Conservation (phyloP, 495 filamentous ascomycete genomes). For the Penicillium crystallinum region DNA sequence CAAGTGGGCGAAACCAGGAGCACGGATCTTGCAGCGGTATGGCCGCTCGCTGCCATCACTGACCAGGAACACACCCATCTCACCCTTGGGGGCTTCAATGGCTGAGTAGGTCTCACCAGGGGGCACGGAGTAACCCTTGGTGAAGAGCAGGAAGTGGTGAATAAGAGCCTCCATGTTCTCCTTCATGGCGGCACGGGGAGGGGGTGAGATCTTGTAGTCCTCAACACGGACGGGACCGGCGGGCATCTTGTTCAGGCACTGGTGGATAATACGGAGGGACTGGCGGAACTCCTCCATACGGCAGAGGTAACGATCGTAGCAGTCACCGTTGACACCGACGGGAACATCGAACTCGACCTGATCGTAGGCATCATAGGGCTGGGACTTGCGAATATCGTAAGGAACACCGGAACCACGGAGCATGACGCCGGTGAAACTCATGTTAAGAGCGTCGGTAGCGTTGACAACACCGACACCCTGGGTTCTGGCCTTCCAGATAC, state of each 20-base stretch:
- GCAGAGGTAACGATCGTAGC: constrained; percentile 98
- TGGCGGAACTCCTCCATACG: constrained; percentile 99
- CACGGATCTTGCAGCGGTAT: constrained; percentile 96
- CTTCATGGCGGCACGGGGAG: constrained; percentile 97
- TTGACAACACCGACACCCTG: constrained; percentile 87
- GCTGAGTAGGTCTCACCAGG: constrained; percentile 96
- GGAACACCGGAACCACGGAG: constrained; percentile 95
- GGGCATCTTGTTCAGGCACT: constrained; percentile 99
- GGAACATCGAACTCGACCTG: constrained; percentile 98
- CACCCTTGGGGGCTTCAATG: constrained; percentile 98
- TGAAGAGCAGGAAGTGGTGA: constrained; percentile 98
- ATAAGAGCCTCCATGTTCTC: constrained; percentile 99
- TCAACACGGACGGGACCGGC: constrained; percentile 89
- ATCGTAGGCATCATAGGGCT: constrained; percentile 96
- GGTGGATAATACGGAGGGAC: constrained; percentile 94
- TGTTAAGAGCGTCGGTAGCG: constrained; percentile 89
- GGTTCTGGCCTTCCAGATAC: constrained; percentile 95
- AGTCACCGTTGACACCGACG: constrained; percentile 94
- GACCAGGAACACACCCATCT: constrained; percentile 98
- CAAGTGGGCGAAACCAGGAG: constrained; percentile 95
- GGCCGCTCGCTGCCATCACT: constrained; percentile 93
- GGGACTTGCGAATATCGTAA: constrained; percentile 93
- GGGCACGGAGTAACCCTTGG: constrained; percentile 96
- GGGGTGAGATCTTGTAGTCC: constrained; percentile 98
- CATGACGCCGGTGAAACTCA: constrained; percentile 96